Conservation (phyloP, 1,284 basidiomycete genomes). For the Tilletiaria anomala region DNA sequence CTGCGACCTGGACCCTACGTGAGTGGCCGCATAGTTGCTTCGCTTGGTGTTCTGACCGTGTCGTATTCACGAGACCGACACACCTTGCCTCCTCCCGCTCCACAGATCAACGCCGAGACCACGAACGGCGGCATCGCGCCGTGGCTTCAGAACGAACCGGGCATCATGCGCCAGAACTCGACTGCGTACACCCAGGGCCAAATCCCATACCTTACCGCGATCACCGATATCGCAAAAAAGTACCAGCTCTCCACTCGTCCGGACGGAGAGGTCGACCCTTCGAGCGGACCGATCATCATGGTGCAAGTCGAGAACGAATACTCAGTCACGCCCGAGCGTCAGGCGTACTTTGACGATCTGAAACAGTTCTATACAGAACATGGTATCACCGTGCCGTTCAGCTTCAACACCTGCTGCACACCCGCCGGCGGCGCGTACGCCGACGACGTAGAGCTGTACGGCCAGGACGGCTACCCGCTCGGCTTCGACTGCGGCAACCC, state of each 20-base stretch:
- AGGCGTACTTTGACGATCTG: constrained; percentile 13
- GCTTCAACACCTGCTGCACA: constrained; percentile 15
- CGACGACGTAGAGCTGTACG: constrained; percentile 47
- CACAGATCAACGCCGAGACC: constrained; percentile 59
- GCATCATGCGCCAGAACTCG: constrained; percentile 53
- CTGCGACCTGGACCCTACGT: constrained; percentile 52
- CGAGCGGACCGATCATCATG: constrained; percentile 16
- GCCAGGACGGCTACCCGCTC: constrained; percentile 49
- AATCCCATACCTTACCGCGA: constrained; percentile 54
- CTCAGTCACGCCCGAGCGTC: constrained; percentile 19
- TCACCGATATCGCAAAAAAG: constrained; percentile 50
- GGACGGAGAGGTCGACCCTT: constrained; percentile 11
- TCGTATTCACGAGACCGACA: too few species aligned
- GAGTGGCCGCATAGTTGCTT: too few species aligned
- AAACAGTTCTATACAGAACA: constrained; percentile 10
- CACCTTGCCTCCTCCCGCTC: too few species aligned
- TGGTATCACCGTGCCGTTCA: constrained; percentile 17
- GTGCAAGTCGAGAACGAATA: constrained; percentile 38
- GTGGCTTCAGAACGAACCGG: constrained; percentile 56
- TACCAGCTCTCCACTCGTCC: constrained; percentile 51
- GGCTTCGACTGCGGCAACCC: background rate
- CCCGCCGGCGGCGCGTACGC: constrained; percentile 18
- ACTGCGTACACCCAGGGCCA: constrained; percentile 56
- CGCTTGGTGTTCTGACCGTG: too few species aligned
- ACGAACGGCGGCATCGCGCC: constrained; percentile 59